Conservation (phyloP, 768 basidiomycete species). For the Boletus sp. region DNA sequence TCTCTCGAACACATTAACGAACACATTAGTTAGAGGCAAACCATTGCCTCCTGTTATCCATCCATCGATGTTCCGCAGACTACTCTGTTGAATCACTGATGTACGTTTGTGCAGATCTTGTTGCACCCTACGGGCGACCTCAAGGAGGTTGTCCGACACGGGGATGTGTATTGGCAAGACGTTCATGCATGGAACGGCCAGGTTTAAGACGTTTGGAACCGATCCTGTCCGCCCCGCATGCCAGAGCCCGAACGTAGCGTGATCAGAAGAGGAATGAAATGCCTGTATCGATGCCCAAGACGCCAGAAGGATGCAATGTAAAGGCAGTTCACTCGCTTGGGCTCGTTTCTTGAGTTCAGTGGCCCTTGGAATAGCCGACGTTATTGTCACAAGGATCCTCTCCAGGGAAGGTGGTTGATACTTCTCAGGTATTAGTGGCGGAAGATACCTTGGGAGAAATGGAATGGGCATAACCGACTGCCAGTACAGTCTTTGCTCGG, state of each 20-base stretch:
- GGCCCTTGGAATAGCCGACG: slow-evolving; percentile 43
- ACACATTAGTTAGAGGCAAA: slow-evolving; percentile 41
- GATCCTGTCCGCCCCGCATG: slow-evolving; percentile 43
- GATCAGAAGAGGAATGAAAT: slow-evolving; percentile 23
- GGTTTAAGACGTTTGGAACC: slow-evolving; percentile 33
- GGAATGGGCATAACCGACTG: slow-evolving; percentile 28
- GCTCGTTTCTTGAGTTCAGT: slow-evolving; percentile 47
- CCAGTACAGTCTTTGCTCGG: slow-evolving; percentile 37
- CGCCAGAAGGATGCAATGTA: slow-evolving; percentile 42
- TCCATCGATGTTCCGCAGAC: slow-evolving; percentile 34
- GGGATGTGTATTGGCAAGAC: slow-evolving; percentile 39
- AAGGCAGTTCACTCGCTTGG: slow-evolving; percentile 33
- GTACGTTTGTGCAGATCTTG: slow-evolving; percentile 38
- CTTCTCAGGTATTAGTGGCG: slow-evolving; percentile 8
- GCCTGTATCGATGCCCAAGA: slow-evolving; percentile 44
- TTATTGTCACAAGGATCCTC: slow-evolving; percentile 26
- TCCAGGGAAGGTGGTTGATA: neutral
- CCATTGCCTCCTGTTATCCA: slow-evolving; percentile 34
- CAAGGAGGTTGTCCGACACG: slow-evolving; percentile 19
- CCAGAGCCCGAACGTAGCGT: slow-evolving; percentile 45
- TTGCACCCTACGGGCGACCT: slow-evolving; percentile 34
- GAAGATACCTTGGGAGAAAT: slow-evolving; percentile 30
- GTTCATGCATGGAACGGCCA: slow-evolving; percentile 48
- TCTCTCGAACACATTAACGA: slow-evolving; percentile 42
- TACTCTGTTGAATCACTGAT: slow-evolving; percentile 41